A percentile compares a stretch with the other conserved stretches of the same genome.
Conservation (phyloP, 768 basidiomycete genomes). For the Suillus sp. region DNA sequence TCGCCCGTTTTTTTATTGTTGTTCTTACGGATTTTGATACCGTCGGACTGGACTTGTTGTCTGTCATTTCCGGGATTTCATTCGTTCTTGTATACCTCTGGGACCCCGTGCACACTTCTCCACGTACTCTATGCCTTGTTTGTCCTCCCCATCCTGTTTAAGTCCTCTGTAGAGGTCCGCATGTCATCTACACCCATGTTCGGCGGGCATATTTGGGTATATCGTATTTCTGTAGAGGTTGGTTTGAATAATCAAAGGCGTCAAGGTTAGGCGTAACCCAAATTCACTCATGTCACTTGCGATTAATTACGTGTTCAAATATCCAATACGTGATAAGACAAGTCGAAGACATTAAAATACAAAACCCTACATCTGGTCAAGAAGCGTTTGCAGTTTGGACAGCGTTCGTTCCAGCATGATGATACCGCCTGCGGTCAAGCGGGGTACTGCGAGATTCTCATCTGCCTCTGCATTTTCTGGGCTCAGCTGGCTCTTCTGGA, state of each 20-base stretch:
- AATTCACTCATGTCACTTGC: background rate
- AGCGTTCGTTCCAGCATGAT: slow-evolving; percentile 78
- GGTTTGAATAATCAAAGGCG: slow-evolving; percentile 2
- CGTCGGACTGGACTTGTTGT: slow-evolving; percentile 13
- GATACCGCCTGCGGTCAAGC: slow-evolving; percentile 76
- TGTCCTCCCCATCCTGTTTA: slow-evolving; percentile 7
- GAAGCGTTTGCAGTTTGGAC: slow-evolving; percentile 57
- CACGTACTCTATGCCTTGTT: slow-evolving; percentile 3
- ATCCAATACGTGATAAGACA: slow-evolving; percentile 12
- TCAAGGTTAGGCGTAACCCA: background rate
- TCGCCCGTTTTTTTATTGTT: slow-evolving; percentile 8
- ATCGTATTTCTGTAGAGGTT: slow-evolving; percentile 7
- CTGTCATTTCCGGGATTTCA: slow-evolving; percentile 22
- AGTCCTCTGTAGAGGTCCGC: background rate
- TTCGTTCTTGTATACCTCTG: slow-evolving; percentile 22
- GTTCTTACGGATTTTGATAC: slow-evolving; percentile 12
- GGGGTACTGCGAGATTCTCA: slow-evolving; percentile 63
- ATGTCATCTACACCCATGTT: slow-evolving; percentile 18
- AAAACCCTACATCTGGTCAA: slow-evolving; percentile 22
- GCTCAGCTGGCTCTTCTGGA: slow-evolving; percentile 64
- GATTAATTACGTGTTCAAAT: background rate
- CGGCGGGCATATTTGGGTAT: slow-evolving; percentile 6
- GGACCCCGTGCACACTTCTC: slow-evolving; percentile 6
- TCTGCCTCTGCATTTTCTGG: slow-evolving; percentile 30
- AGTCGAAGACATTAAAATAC: slow-evolving; percentile 18